Evolutionary conservation across 139 green algal species (phyloP), one percentile per base, ranked within the genome.

Genomic region (Dunaliella sp.): DNA sequence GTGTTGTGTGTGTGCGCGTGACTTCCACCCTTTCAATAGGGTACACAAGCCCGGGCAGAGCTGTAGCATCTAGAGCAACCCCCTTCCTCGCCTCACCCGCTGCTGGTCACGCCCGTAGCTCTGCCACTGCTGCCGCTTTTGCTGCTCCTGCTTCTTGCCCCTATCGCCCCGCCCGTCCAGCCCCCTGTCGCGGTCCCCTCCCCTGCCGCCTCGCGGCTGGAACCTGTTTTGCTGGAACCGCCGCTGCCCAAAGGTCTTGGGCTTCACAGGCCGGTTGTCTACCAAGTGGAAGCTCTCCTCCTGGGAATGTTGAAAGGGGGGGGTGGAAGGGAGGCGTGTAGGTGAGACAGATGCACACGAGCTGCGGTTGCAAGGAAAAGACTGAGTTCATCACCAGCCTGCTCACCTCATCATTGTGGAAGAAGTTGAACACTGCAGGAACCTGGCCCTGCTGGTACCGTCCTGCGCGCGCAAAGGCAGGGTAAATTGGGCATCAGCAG

Each of bases 241-340:
- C 0, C 90, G 86, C 30, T 21, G 75, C 22, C 87, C 86, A 80
- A 94, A 94, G 74, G 93, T 94, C 1, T 88, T 91, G 33, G 77
- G 30, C 80, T 95, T 95, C 22, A 94, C 89, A 1, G 94, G 93
- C 3, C 91, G 91, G 86, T 94, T 99, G 91, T 99, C 97, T 72
- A 99, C 97, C 7, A 99, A 88, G 76, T 98, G 95, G 91, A 99
- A 99, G 0, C 90, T 95, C 78, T 98, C 96, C 87, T 99, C 97
- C 94, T 98, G 91, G 65, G 86, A 16, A 33, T 16, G 22, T 2
- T 25, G 28, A 81, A 31, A 48, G 31, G 22, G 30, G 32, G 21
- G 74, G 48, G 48, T 7, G 48, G 7, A 26, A 16, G 16, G 7
- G 48, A 16, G 48, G 74, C 74, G n/a, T 80, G 3, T 3, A 80